Conservation (phyloP, 306 rosid species). For the Fagus sylvatica region DNA sequence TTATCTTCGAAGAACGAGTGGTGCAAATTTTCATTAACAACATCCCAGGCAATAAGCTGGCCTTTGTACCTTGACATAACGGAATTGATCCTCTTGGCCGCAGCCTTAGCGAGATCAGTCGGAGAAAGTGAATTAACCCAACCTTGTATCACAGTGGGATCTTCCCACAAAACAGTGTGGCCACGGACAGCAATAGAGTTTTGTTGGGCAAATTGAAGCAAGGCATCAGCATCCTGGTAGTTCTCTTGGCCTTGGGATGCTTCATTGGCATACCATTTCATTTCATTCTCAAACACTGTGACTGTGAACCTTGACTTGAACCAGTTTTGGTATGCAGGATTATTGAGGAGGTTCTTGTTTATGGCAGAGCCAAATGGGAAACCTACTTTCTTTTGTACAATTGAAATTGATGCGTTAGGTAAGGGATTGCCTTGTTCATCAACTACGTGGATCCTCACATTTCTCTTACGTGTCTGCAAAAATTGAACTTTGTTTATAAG, state of each 20-base stretch:
- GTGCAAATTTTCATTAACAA: constrained; percentile 72
- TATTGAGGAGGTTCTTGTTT: constrained; percentile 51
- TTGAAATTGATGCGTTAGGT: constrained; percentile 42
- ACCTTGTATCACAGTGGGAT: constrained; percentile 38
- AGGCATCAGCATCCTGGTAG: constrained; percentile 47
- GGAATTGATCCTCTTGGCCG: constrained; percentile 38
- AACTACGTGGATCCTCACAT: constrained; percentile 40
- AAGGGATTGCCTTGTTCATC: constrained; percentile 57
- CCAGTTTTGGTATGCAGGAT: constrained; percentile 60
- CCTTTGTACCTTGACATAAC: constrained; percentile 55
- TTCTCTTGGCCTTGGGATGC: constrained; percentile 32
- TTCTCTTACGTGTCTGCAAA: constrained; percentile 52
- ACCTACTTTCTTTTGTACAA: constrained; percentile 10
- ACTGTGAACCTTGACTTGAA: constrained; percentile 59
- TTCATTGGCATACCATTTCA: constrained; percentile 82
- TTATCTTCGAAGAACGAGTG: constrained; percentile 48
- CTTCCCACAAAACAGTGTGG: constrained; percentile 74
- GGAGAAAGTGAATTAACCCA: constrained; percentile 57
- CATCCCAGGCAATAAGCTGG: constrained; percentile 73
- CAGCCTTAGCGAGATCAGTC: constrained; percentile 31
- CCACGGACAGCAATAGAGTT: constrained; percentile 57
- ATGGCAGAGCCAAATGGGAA: constrained; percentile 70
- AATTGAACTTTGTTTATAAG: too few relatives aligned
- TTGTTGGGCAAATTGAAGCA: constrained; percentile 52
- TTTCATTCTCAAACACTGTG: constrained; percentile 63